Evolutionary conservation across 2,329 filamentous ascomycete genomes (phyloP).

Genomic region (Emmonsiellopsis sp.): DNA sequence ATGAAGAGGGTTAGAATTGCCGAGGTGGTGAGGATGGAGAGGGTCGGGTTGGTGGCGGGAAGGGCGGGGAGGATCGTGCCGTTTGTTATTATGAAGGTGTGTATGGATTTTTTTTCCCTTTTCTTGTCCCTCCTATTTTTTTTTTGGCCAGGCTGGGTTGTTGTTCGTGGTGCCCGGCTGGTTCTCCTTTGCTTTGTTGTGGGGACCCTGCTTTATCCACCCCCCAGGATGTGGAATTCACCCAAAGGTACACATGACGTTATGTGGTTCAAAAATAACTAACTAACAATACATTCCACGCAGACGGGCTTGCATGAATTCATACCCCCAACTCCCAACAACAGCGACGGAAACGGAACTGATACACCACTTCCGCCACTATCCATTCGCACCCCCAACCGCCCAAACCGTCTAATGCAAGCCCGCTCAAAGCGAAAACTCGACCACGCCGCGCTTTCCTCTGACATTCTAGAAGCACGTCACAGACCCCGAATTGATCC

Average conservation of each 20-base stretch:
- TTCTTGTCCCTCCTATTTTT: not conserved
- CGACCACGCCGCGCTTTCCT: conserved; percentile 23
- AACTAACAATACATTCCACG: too few relatives aligned
- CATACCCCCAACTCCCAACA: not conserved
- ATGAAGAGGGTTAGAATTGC: conserved; percentile 48
- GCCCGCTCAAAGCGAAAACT: conserved; percentile 30
- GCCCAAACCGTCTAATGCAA: conserved; percentile 11
- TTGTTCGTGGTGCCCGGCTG: not conserved
- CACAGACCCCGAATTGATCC: not conserved
- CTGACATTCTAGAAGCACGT: conserved; percentile 31
- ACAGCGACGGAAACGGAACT: not conserved
- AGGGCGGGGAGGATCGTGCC: conserved; percentile 24
- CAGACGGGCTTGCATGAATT: conserved; percentile 3
- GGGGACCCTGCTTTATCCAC: too few relatives aligned
- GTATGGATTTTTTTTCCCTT: conserved; percentile 1
- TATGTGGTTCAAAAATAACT: too few relatives aligned
- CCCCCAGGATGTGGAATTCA: too few relatives aligned
- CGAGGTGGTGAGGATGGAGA: conserved; percentile 56
- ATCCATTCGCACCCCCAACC: conserved; percentile 7
- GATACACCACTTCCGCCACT: conserved; percentile 1
- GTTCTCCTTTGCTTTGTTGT: not conserved
- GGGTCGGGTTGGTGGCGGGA: conserved; percentile 31
- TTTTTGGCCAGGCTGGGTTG: not conserved
- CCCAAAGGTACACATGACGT: too few relatives aligned
- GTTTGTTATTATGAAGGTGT: conserved; percentile 31